These are phyloP conservation scores for Mycena galopus DNA, from an alignment of 768 basidiomycete species.

Conservation along the genomic window DNA sequence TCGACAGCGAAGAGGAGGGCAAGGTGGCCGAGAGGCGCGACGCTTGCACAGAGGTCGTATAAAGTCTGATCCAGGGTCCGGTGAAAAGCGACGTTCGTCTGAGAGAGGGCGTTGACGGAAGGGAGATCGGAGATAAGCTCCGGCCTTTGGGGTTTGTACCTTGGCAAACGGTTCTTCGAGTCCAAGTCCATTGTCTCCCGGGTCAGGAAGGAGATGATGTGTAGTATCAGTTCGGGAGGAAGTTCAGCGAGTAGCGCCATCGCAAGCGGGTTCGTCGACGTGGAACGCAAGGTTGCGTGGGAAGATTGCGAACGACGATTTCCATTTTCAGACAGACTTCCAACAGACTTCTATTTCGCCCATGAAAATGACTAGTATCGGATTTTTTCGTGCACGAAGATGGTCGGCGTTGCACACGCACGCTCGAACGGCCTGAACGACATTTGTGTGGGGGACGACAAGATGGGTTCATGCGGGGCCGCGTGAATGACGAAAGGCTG, in stretches of 20 bases:
- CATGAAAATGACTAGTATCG: too few species aligned
- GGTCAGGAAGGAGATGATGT: background rate
- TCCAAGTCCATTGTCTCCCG: background rate
- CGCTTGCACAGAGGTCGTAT: background rate
- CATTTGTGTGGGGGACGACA: too few species aligned
- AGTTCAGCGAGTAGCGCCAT: background rate
- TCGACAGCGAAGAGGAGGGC: conserved; percentile 1
- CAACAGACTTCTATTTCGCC: too few species aligned
- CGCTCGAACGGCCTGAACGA: too few species aligned
- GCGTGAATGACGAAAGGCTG: too few species aligned
- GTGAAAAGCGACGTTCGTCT: background rate
- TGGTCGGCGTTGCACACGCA: too few species aligned
- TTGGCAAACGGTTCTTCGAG: background rate
- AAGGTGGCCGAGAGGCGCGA: background rate
- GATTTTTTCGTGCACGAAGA: too few species aligned
- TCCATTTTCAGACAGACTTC: too few species aligned
- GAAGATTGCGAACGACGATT: too few species aligned
- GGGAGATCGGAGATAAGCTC: background rate
- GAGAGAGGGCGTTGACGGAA: background rate
- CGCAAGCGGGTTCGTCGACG: too few species aligned
- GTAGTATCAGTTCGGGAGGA: background rate
- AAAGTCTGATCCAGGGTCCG: background rate
- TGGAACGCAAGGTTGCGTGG: too few species aligned
- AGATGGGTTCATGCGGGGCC: too few species aligned
- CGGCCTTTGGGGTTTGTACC: background rate